Conservation (phyloP, 2,329 filamentous ascomycete genomes). For the Monosporascus cannonballus region DNA sequence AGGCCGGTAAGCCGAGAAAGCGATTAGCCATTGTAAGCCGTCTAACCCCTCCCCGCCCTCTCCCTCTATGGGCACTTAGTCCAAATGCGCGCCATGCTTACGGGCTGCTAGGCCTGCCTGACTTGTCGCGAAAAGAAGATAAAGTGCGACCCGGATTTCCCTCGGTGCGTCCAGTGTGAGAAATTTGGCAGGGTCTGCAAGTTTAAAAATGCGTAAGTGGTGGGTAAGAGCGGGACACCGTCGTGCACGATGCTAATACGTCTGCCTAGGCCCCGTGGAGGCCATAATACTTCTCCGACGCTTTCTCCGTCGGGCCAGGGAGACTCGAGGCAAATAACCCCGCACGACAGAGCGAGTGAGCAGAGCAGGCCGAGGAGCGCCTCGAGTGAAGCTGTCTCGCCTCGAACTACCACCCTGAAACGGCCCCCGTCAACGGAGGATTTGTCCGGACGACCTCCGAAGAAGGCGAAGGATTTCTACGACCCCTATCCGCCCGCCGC, state of each 20-base stretch:
- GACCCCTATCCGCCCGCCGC: constrained; percentile 35
- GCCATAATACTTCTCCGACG: constrained; percentile 51
- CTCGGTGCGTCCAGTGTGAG: constrained; percentile 84
- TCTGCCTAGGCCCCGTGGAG: constrained; percentile 45
- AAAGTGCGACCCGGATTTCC: constrained; percentile 85
- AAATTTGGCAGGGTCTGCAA: constrained; percentile 84
- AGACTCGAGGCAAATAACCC: constrained; percentile 31
- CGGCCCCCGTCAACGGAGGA: constrained; percentile 21
- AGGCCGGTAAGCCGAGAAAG: constrained; percentile 89
- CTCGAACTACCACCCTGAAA: constrained; percentile 29
- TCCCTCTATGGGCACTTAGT: background rate
- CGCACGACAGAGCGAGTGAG: constrained; percentile 29
- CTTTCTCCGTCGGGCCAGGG: constrained; percentile 47
- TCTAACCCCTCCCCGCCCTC: constrained; percentile 42
- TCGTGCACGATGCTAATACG: constrained; percentile 9
- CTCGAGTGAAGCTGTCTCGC: constrained; percentile 43
- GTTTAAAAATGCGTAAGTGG: constrained; percentile 76
- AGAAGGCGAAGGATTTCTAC: constrained; percentile 43
- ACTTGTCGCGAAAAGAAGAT: constrained; percentile 97
- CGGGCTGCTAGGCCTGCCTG: constrained; percentile 48
- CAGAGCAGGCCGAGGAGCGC: constrained; percentile 34
- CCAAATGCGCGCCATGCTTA: background rate
- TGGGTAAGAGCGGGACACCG: background rate
- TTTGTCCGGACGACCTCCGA: constrained; percentile 32
- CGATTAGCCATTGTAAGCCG: constrained; percentile 62